Evolutionary conservation across 352 stramenopile genomes (phyloP), one percentile per base, ranked within the genome.

Genomic region (Pythium volutum): DNA sequence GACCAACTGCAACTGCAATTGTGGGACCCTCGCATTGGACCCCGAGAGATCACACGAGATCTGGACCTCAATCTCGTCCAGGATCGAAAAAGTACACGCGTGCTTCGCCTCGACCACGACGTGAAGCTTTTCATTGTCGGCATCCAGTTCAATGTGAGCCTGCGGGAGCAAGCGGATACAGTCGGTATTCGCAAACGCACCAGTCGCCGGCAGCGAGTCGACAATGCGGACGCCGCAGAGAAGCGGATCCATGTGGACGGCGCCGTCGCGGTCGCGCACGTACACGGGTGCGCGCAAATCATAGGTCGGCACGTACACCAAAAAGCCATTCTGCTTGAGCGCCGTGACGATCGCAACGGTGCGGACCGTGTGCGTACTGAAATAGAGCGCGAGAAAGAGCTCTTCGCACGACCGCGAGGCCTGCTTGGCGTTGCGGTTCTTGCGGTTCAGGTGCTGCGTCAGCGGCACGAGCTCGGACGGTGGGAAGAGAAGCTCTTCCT

Each of bases 381-480:
- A 97, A 72, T 97, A 98, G 15, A 98, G 69, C 18, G 89, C 88
- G 25, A 98, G 70, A 69, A 98, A 98, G 20, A 98, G 73, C 49
- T 91, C 81, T 47, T 98, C 84, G 62, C 92, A 98, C 45, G 88
- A 83, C 39, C 86, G 79, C 12, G 89, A 87, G 23, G 93, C 89
- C 26, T 91, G 75, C 65, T 97, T 98, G 25, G 91, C 88, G 60
- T 88, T 85, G 16, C 91, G 69, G 49, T 97, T 97, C 70, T 96
- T 92, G 48, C 78, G 77, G 73, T 98, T 98, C 25, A 98, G 71
- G 49, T 93, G 85, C 10, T 88, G 69, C 20, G 88, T 89, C 34
- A 97, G 74, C 33, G 75, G 82, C 22, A 89, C 75, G 16, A 98
- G 68, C 55, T 93, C 77, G 20, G 66, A 59, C 9, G 82, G 64